phyloP scores from a whole-genome alignment of 164 flowering plant genomes.

The Akebia trifoliata region DNA sequence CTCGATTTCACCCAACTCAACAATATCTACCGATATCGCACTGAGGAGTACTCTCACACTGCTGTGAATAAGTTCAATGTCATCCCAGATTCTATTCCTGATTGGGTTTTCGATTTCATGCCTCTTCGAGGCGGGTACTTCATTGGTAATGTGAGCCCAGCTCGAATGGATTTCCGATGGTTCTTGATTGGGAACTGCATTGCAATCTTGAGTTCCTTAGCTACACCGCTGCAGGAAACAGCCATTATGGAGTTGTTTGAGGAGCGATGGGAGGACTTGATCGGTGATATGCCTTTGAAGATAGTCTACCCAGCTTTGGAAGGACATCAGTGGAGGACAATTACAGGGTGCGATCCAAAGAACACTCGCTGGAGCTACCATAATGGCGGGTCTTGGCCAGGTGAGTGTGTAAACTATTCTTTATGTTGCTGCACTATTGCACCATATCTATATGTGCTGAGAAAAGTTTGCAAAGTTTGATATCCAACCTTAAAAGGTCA shows the following conservation, averaged over 20 bases:
- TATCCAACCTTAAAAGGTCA: too few relatives aligned
- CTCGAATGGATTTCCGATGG: slow-evolving; percentile 46
- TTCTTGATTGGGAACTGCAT: slow-evolving; percentile 42
- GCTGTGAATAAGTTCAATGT: slow-evolving; percentile 44
- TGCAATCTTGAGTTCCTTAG: slow-evolving; percentile 37
- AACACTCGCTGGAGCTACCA: slow-evolving; percentile 37
- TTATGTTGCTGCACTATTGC: too few relatives aligned
- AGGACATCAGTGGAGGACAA: slow-evolving; percentile 27
- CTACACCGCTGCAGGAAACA: slow-evolving; percentile 28
- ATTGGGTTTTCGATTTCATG: slow-evolving; percentile 45
- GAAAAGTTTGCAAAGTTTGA: too few relatives aligned
- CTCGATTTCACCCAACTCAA: slow-evolving; percentile 36
- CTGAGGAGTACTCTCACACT: slow-evolving; percentile 39
- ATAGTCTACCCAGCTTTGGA: slow-evolving; percentile 33
- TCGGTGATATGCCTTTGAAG: slow-evolving; percentile 43
- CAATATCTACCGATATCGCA: slow-evolving; percentile 35
- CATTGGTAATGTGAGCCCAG: slow-evolving; percentile 42
- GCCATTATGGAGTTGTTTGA: slow-evolving; percentile 42
- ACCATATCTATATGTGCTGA: too few relatives aligned
- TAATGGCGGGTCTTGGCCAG: slow-evolving; percentile 46
- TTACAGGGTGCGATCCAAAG: slow-evolving; percentile 34
- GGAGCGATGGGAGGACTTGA: slow-evolving; percentile 38
- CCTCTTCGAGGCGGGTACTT: slow-evolving; percentile 40
- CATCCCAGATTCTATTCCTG: slow-evolving; percentile 38
- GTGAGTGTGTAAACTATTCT: slow-evolving; percentile 9